Percentiles rank a stretch among this genome's conserved stretches.
Evolutionary conservation across 129 eudicot species (phyloP).

Genomic region (Rutidosis leptorrhynchoides): DNA sequence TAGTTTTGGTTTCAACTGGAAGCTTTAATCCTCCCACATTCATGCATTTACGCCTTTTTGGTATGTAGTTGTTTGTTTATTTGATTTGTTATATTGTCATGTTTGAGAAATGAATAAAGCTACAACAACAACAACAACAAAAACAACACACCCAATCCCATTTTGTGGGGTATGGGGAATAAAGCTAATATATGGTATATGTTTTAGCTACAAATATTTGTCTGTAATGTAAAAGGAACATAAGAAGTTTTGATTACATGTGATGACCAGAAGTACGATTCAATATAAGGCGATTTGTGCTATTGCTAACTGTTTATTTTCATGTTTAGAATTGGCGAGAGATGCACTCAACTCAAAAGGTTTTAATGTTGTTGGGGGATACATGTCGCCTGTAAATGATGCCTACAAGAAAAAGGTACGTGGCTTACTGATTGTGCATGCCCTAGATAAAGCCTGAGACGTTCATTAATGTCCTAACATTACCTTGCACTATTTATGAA

Average conservation of each 20-base stretch:
- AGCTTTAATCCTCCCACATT: conserved; percentile 96
- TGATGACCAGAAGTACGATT: neutral
- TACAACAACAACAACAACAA: too few relatives aligned
- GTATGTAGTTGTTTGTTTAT: conserved; percentile 35
- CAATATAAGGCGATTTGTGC: conserved; percentile 1
- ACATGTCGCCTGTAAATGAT: conserved; percentile 94
- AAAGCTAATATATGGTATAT: neutral
- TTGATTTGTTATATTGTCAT: too few relatives aligned
- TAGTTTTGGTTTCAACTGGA: conserved; percentile 81
- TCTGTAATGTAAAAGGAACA: too few relatives aligned
- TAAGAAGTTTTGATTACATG: neutral
- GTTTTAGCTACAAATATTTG: neutral
- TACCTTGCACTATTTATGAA: too few relatives aligned
- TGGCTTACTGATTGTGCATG: neutral
- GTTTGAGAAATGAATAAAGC: too few relatives aligned
- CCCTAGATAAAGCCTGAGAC: neutral
- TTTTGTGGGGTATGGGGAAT: too few relatives aligned
- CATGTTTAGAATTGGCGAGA: conserved; percentile 76
- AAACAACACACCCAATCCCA: too few relatives aligned
- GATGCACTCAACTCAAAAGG: conserved; percentile 76
- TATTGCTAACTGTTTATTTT: conserved; percentile 5
- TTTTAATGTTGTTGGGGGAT: conserved; percentile 80
- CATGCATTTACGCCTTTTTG: conserved; percentile 93
- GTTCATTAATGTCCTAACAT: too few relatives aligned
- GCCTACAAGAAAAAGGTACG: conserved; percentile 79